These are phyloP conservation scores for Heritiera littoralis DNA, from an alignment of 345 rosid species.

Conservation along the genomic window DNA sequence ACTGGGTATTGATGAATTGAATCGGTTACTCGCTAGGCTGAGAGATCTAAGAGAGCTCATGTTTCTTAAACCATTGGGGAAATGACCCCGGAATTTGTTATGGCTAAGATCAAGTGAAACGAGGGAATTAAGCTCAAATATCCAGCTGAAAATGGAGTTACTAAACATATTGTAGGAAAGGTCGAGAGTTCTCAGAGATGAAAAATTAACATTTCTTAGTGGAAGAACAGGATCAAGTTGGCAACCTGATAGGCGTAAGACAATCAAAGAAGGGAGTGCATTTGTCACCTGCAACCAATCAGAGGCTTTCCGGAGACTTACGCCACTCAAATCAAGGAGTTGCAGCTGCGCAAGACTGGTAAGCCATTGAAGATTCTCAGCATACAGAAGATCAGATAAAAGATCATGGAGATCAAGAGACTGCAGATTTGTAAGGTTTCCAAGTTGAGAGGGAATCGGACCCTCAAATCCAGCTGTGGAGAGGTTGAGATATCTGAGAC, in stretches of 20 bases:
- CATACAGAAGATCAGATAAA: neutral
- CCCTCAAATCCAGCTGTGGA: slow-evolving; percentile 25
- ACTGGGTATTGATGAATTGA: slow-evolving; percentile 24
- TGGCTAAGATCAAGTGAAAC: slow-evolving; percentile 10
- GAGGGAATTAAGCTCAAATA: slow-evolving; percentile 17
- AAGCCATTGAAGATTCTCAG: slow-evolving; percentile 33
- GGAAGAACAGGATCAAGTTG: neutral
- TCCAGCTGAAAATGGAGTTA: slow-evolving; percentile 22
- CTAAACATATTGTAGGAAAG: neutral
- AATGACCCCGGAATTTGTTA: neutral
- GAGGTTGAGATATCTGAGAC: slow-evolving; percentile 28
- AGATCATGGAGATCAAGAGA: slow-evolving; percentile 14
- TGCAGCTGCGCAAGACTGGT: slow-evolving; percentile 20
- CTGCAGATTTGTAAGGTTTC: slow-evolving; percentile 31
- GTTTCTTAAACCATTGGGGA: slow-evolving; percentile 19
- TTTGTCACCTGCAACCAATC: slow-evolving; percentile 19
- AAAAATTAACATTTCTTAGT: slow-evolving; percentile 1
- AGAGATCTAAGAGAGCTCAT: slow-evolving; percentile 25
- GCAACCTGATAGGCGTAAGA: slow-evolving; percentile 8
- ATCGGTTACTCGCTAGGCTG: neutral
- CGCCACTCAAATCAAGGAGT: slow-evolving; percentile 23
- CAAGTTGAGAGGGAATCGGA: slow-evolving; percentile 28
- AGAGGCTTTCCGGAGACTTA: neutral
- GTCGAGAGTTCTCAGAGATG: slow-evolving; percentile 30
- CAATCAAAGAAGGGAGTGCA: slow-evolving; percentile 24